Percentiles rank a stretch among this genome's conserved stretches.
phyloP scores from a whole-genome alignment of 495 filamentous ascomycete species.

The Penicillium macrosclerotiorum region DNA sequence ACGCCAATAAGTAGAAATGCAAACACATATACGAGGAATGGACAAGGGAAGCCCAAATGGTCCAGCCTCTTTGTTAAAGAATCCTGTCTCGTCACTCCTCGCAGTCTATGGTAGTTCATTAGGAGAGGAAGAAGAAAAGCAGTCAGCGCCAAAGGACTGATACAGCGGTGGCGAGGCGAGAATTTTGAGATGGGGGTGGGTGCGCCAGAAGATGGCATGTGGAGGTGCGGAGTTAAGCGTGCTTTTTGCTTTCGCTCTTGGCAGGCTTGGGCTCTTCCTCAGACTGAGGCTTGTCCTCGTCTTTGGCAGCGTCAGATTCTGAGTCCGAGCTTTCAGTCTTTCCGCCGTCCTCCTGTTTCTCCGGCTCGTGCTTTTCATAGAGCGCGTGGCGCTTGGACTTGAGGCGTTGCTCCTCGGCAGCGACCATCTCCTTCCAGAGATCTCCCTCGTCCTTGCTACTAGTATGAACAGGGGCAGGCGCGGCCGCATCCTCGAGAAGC shows the following conservation, averaged over 20 bases:
- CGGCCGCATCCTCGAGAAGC: constrained; percentile 42
- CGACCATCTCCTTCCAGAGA: constrained; percentile 88
- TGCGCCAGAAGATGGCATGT: not conserved
- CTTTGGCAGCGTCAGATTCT: constrained; percentile 1
- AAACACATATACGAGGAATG: constrained; percentile 14
- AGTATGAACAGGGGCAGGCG: constrained; percentile 71
- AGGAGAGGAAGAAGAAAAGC: not conserved
- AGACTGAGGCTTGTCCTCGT: constrained; percentile 13
- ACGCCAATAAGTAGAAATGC: constrained; percentile 15
- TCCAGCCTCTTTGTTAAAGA: constrained; percentile 16
- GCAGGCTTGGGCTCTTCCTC: constrained; percentile 7
- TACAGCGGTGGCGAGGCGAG: not conserved
- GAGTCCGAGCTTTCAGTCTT: constrained; percentile 7
- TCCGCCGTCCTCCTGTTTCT: constrained; percentile 9
- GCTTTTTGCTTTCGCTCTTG: constrained; percentile 18
- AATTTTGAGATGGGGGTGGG: not conserved
- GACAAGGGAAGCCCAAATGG: constrained; percentile 5
- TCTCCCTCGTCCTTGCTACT: constrained; percentile 68
- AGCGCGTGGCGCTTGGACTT: constrained; percentile 53
- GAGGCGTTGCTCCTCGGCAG: constrained; percentile 68
- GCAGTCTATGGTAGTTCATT: constrained; percentile 4
- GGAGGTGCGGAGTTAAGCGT: not conserved
- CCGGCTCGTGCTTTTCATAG: constrained; percentile 29
- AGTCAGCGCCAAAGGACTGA: not conserved
- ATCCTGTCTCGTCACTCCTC: not conserved